phyloP scores from a whole-genome alignment of 2,329 filamentous ascomycete genomes.

The Coniochaeta sp. region DNA sequence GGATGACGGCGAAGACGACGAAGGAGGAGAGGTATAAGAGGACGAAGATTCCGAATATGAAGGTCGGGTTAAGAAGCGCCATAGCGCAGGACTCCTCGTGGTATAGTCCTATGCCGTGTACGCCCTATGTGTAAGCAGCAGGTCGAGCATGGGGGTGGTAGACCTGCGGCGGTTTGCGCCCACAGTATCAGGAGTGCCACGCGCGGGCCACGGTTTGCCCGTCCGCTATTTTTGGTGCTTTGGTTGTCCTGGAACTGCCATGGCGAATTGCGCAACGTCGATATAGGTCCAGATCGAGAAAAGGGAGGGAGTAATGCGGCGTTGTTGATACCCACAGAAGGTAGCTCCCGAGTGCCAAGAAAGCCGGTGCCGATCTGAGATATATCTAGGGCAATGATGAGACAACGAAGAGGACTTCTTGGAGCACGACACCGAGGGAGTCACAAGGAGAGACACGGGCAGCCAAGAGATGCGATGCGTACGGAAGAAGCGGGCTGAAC shows the following conservation, averaged over 20 bases:
- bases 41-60: slow-evolving; percentile 77
- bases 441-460: background rate
- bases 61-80: slow-evolving; percentile 67
- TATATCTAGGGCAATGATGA: background rate
- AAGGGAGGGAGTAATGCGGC: background rate
- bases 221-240: background rate
- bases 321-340: background rate
- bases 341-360: background rate
- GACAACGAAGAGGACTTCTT: background rate
- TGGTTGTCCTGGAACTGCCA: background rate
- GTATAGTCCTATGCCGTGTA: background rate
- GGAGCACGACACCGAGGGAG: background rate
- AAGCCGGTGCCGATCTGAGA: background rate
- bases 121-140: background rate
- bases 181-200: slow-evolving; percentile 1
- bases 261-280: background rate
- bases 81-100: slow-evolving; percentile 30
- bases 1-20: slow-evolving; percentile 84
- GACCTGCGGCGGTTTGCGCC: background rate
- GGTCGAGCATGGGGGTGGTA: background rate
- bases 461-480: background rate
- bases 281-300: background rate
- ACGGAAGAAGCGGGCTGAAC: background rate
- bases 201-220: background rate
- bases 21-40: slow-evolving; percentile 88